Evolutionary conservation across 176 grass and related monocot genomes (phyloP).

Genomic region (Hsuehochloa calcarea): DNA sequence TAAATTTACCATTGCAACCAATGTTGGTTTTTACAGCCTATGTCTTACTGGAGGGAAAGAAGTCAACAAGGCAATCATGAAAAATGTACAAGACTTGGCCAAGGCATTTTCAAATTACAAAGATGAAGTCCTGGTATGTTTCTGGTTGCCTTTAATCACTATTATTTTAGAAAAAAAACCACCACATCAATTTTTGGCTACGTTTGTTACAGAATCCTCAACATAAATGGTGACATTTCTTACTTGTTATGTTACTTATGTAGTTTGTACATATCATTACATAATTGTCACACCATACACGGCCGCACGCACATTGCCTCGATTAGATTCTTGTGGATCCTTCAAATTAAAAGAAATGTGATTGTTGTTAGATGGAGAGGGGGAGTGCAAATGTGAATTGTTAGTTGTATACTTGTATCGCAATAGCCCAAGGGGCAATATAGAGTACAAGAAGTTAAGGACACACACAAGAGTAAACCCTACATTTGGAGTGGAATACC

Average conservation of each 20-base stretch:
- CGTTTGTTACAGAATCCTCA: not conserved
- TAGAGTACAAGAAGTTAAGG: no score
- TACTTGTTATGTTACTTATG: not conserved
- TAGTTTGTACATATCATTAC: conserved; percentile 13
- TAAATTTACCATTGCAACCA: conserved; percentile 19
- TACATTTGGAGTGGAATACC: no score
- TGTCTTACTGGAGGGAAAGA: conserved; percentile 85
- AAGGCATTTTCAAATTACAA: conserved; percentile 83
- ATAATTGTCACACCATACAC: not conserved
- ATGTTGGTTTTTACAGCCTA: conserved; percentile 53
- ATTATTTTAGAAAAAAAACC: not conserved
- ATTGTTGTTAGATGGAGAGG: not conserved
- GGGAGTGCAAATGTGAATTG: no score
- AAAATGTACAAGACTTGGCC: conserved; percentile 73
- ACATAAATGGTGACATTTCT: conserved; percentile 15
- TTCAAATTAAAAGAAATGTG: conserved; percentile 8
- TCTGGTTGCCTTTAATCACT: conserved; percentile 2
- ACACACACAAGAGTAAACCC: no score
- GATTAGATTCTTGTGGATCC: not conserved
- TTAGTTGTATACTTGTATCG: no score
- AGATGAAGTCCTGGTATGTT: conserved; percentile 94
- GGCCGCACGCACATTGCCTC: not conserved
- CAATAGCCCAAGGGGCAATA: no score
- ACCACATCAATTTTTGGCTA: not conserved
- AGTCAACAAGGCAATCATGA: conserved; percentile 75